A percentile compares a stretch with the other conserved stretches of the same genome.
Evolutionary conservation across 2,329 filamentous ascomycete genomes (phyloP).

Genomic region (Byssoonygena ceratinophila): DNA sequence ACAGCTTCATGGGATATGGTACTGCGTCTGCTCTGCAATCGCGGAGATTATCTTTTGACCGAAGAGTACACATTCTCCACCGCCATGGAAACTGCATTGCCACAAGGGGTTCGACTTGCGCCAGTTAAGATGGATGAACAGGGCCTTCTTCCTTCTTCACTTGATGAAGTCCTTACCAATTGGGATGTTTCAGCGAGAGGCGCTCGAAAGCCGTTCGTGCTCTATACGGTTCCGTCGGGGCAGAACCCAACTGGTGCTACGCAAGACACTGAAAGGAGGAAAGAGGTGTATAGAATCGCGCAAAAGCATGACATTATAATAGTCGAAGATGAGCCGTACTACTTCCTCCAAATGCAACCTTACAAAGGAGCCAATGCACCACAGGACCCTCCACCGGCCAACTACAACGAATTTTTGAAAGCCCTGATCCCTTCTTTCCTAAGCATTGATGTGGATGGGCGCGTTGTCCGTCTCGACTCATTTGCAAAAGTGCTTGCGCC

Average conservation of each 20-base stretch:
- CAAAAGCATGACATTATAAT: conserved; percentile 79
- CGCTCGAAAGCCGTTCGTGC: conserved; percentile 53
- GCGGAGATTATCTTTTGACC: conserved; percentile 67
- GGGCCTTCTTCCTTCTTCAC: conserved; percentile 51
- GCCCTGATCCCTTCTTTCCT: conserved; percentile 64
- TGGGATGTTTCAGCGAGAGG: conserved; percentile 52
- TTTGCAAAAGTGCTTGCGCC: conserved; percentile 87
- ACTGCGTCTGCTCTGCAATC: conserved; percentile 67
- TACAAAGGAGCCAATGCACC: conserved; percentile 50
- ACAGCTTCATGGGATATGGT: conserved; percentile 78
- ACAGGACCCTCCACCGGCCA: conserved; percentile 46
- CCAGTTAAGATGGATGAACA: conserved; percentile 56
- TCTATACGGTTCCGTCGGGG: conserved; percentile 67
- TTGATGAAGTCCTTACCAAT: conserved; percentile 53
- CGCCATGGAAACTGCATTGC: conserved; percentile 54
- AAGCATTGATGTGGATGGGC: conserved; percentile 72
- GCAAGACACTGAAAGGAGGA: conserved; percentile 55
- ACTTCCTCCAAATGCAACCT: conserved; percentile 75
- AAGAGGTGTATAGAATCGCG: conserved; percentile 64
- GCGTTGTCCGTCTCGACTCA: conserved; percentile 81
- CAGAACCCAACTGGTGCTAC: conserved; percentile 89
- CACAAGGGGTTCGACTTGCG: conserved; percentile 51
- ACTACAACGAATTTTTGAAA: conserved; percentile 61
- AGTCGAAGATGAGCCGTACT: conserved; percentile 89
- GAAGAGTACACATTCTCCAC: conserved; percentile 89